Base-by-base conservation (phyloP, 768 basidiomycete species). In the Leccinum longicurvipes region DNA sequence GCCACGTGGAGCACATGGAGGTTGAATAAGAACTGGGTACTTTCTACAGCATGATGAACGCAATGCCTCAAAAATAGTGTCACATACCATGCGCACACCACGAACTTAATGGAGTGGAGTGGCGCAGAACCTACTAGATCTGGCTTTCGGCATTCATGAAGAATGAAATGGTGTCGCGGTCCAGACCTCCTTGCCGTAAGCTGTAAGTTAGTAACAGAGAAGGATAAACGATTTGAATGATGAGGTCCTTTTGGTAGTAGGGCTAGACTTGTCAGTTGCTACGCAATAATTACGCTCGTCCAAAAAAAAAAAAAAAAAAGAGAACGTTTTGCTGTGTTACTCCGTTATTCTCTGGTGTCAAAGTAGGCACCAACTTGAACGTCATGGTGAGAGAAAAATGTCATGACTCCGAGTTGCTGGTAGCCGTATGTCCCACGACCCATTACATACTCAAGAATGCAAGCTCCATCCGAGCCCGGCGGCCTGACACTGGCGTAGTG, bases 391-490 rank as follows among this genome's bases (percentile, higher is more conserved):
- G 41, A 41, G 19, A 41, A 41, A n/a, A 21, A 41, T 21, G 7
- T 41, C 32, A n/a, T n/a, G n/a, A n/a, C n/a, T n/a, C n/a, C n/a
- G n/a, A n/a, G n/a, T n/a, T n/a, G n/a, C n/a, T n/a, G n/a, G n/a
- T n/a, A n/a, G 39, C 19, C 17, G 39, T 8, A 41, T 19, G 41
- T 44, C 42, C 21, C 23, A 44, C 36, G 42, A 19, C 21, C 14
- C 23, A 21, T 21, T 24, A 44, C 21, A 42, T 42, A 42, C 41
- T 42, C 51, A 25, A 42, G 55, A 27, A 42, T 1, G 4, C 56
- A 51, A 65, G 61, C 23, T 66, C 64, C 64, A 57, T 55, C 61
- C 64, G 63, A 28, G 7, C 23, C 19, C 21, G 55, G n/a, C n/a
- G n/a, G n/a, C n/a, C n/a, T n/a, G n/a, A n/a, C n/a, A n/a, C n/a